These are phyloP conservation scores for Backusella westeae DNA, from an alignment of 192 early-diverging fungal species.

Conservation along the genomic window DNA sequence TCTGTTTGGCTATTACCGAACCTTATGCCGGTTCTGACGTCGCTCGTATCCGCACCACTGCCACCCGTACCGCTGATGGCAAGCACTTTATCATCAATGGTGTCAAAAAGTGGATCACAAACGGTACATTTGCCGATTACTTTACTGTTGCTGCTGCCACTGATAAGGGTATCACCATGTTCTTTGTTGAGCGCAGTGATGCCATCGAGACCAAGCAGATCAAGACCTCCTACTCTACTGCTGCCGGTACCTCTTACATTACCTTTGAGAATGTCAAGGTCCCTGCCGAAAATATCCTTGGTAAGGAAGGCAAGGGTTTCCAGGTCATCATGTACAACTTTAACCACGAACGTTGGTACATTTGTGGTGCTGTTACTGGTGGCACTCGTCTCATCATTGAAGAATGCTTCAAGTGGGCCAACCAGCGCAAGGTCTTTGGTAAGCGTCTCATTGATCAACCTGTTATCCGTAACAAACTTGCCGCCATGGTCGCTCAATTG, in stretches of 20 bases:
- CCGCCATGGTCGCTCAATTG: constrained; percentile 52
- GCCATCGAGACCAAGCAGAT: constrained; percentile 62
- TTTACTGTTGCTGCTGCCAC: constrained; percentile 34
- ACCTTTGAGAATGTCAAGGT: constrained; percentile 76
- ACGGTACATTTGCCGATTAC: constrained; percentile 61
- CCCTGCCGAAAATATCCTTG: constrained; percentile 69
- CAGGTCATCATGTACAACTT: constrained; percentile 74
- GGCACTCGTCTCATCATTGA: constrained; percentile 49
- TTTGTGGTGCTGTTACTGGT: constrained; percentile 41
- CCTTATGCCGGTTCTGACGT: constrained; percentile 74
- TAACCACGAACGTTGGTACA: constrained; percentile 70
- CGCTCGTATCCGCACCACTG: constrained; percentile 67
- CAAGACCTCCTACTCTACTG: constrained; percentile 63
- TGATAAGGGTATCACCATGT: constrained; percentile 60
- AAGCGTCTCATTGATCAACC: constrained; percentile 67
- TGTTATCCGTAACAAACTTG: constrained; percentile 69
- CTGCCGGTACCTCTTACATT: constrained; percentile 67
- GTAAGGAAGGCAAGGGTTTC: constrained; percentile 65
- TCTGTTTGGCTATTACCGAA: constrained; percentile 83
- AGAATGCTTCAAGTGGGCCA: constrained; percentile 69
- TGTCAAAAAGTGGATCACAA: constrained; percentile 85
- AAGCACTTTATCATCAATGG: constrained; percentile 75
- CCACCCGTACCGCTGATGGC: constrained; percentile 60
- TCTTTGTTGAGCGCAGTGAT: constrained; percentile 61
- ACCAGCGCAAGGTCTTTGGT: constrained; percentile 73